Evolutionary conservation across 2,329 filamentous ascomycete genomes (phyloP).

Genomic region (Cladophialophora carrionii): DNA sequence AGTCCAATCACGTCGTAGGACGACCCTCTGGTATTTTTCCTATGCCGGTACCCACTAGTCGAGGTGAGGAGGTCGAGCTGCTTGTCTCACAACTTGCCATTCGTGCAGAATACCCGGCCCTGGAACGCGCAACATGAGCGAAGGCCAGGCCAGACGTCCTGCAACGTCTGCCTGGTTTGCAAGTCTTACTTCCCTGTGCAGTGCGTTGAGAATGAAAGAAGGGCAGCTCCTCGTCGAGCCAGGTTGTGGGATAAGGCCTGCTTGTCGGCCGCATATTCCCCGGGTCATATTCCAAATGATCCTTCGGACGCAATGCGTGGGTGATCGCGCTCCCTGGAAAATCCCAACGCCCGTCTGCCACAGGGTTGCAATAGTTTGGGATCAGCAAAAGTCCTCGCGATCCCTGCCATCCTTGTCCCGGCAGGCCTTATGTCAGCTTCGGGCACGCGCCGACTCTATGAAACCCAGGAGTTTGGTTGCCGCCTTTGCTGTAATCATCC

Average conservation of each 20-base stretch:
- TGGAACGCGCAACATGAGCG: background rate
- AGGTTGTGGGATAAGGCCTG: constrained; percentile 3
- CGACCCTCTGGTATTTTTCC: constrained; percentile 3
- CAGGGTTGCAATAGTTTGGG: constrained; percentile 7
- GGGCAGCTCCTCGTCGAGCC: constrained; percentile 15
- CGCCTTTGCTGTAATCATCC: background rate
- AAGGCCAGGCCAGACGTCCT: background rate
- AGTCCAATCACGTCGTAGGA: constrained; percentile 12
- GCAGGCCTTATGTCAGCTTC: constrained; percentile 18
- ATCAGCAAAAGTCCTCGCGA: constrained; percentile 20
- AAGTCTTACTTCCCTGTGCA: constrained; percentile 2
- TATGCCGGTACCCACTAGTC: constrained; percentile 3
- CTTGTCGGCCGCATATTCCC: constrained; percentile 15
- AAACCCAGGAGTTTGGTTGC: constrained; percentile 13
- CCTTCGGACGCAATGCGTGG: constrained; percentile 24
- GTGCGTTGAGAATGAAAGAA: constrained; percentile 1
- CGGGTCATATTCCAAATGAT: constrained; percentile 30
- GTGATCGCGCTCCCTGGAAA: constrained; percentile 16
- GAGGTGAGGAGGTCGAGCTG: background rate
- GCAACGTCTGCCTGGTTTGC: background rate
- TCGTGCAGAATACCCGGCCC: constrained; percentile 1
- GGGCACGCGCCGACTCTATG: constrained; percentile 18
- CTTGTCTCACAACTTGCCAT: background rate
- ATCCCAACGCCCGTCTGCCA: constrained; percentile 8
- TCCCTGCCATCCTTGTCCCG: constrained; percentile 10